Evolutionary conservation across 148 eudicot genomes (phyloP).

Genomic region (Amaranthus cruentus): DNA sequence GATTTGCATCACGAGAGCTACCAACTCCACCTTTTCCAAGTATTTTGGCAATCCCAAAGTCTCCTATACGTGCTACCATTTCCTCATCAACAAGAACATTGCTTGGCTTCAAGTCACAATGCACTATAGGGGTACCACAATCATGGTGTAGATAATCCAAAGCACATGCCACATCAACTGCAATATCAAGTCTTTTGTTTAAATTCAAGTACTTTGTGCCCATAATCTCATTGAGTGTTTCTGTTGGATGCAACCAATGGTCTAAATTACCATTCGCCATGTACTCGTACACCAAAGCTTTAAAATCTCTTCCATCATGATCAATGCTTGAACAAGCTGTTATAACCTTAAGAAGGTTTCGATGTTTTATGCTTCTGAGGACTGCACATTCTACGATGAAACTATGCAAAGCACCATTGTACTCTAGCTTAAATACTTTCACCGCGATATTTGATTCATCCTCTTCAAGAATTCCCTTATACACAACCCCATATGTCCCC

Average conservation of each 20-base stretch:
- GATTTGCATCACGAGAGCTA: background rate
- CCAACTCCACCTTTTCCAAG: background rate
- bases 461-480: slow-evolving; percentile 14
- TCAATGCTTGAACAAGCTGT: slow-evolving; percentile 13
- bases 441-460: background rate
- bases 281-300: slow-evolving; percentile 12
- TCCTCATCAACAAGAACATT: slow-evolving; percentile 19
- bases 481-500: slow-evolving; percentile 22
- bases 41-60: slow-evolving; percentile 35
- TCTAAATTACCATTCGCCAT: slow-evolving; percentile 12
- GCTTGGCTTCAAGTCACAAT: slow-evolving; percentile 20
- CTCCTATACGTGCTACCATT: slow-evolving; percentile 31
- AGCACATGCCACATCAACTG: slow-evolving; percentile 31
- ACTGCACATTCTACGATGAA: slow-evolving; percentile 11
- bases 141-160: slow-evolving; percentile 31
- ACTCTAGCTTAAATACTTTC: background rate
- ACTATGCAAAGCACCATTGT: background rate
- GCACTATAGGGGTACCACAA: slow-evolving; percentile 19
- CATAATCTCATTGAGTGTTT: background rate
- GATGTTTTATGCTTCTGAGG: slow-evolving; percentile 4
- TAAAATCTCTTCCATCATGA: slow-evolving; percentile 6
- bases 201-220: background rate
- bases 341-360: slow-evolving; percentile 8
- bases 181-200: slow-evolving; percentile 4
- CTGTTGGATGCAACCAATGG: slow-evolving; percentile 9